These are phyloP conservation scores for Penicillium flavigenum DNA, from an alignment of 495 filamentous ascomycete genomes.

Conservation along the genomic window DNA sequence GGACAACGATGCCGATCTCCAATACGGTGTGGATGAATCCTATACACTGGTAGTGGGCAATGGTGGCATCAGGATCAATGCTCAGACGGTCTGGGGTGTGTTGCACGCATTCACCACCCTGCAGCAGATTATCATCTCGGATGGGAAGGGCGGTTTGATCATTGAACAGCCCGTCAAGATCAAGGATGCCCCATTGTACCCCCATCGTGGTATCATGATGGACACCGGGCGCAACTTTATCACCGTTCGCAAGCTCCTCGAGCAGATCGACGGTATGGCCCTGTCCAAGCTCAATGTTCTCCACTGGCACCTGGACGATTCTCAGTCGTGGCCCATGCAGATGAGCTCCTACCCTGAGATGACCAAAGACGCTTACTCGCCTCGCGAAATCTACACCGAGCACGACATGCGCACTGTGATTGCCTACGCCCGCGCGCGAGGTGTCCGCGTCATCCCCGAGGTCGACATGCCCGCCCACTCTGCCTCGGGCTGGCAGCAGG, in stretches of 20 bases:
- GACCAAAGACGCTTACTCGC: constrained; percentile 54
- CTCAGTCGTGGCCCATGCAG: constrained; percentile 53
- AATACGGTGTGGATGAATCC: constrained; percentile 57
- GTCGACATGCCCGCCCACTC: constrained; percentile 56
- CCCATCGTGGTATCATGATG: constrained; percentile 52
- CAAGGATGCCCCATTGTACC: constrained; percentile 48
- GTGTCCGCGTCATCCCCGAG: constrained; percentile 51
- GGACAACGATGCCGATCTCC: constrained; percentile 43
- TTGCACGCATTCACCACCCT: constrained; percentile 61
- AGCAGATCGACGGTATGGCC: constrained; percentile 53
- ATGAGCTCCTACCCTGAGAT: constrained; percentile 52
- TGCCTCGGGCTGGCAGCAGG: constrained; percentile 53
- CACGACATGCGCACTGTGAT: constrained; percentile 44
- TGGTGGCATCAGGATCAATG: constrained; percentile 43
- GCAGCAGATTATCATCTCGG: constrained; percentile 52
- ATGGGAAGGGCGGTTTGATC: constrained; percentile 44
- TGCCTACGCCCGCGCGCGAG: constrained; percentile 47
- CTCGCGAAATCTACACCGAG: constrained; percentile 43
- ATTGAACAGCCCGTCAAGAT: constrained; percentile 52
- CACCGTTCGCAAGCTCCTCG: constrained; percentile 45
- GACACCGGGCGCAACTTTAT: constrained; percentile 54
- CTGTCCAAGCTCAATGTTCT: constrained; percentile 54
- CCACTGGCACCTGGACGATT: constrained; percentile 54
- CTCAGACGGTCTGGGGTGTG: constrained; percentile 54
- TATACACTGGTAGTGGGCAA: constrained; percentile 51